Evolutionary conservation across 495 filamentous ascomycete genomes (phyloP).

Genomic region (Penicillium longicatenatum): DNA sequence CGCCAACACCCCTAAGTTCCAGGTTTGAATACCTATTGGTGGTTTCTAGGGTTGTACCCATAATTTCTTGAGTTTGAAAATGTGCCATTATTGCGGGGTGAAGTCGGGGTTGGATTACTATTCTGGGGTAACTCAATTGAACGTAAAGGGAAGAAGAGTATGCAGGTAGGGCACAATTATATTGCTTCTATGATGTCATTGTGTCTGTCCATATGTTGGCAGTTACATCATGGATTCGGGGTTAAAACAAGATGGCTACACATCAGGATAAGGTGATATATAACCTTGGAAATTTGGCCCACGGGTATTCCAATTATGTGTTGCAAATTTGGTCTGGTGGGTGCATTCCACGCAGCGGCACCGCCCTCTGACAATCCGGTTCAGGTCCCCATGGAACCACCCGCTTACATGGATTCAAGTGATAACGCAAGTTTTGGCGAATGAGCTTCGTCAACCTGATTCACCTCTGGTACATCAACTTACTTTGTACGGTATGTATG

Average conservation of each 20-base stretch:
- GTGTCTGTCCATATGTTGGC: neutral
- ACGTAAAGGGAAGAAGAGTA: neutral
- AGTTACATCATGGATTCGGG: neutral
- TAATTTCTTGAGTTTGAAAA: neutral
- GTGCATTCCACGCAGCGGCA: no score
- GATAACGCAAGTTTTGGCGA: neutral
- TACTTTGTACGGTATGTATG: no score
- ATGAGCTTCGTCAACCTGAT: neutral
- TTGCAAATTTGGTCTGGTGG: no score
- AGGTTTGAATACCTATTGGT: slow-evolving; percentile 7
- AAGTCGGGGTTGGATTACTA: neutral
- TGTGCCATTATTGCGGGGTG: neutral
- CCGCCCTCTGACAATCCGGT: neutral
- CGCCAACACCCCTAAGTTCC: neutral
- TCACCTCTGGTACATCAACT: no score
- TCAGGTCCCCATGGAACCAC: neutral
- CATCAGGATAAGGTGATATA: no score
- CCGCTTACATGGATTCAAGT: neutral
- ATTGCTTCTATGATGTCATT: neutral
- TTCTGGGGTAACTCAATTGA: neutral
- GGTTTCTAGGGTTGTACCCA: slow-evolving; percentile 8
- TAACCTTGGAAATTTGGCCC: no score
- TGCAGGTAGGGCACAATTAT: neutral
- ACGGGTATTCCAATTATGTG: no score
- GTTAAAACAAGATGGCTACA: no score